phyloP scores from a whole-genome alignment of 148 eudicot species.

The Agrostemma githago region DNA sequence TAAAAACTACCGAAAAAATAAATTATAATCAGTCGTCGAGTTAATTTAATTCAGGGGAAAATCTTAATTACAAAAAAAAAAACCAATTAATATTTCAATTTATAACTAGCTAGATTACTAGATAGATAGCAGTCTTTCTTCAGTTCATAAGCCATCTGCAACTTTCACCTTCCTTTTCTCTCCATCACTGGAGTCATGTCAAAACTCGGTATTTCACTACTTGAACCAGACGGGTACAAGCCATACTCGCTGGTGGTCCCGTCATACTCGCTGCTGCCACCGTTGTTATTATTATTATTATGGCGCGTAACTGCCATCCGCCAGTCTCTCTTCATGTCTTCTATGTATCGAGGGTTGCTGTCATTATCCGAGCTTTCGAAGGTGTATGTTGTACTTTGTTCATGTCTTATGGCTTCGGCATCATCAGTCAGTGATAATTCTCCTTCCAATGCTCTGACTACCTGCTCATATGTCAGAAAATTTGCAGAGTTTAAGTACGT shows the following conservation, averaged over 20 bases:
- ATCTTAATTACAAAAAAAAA: too few species aligned
- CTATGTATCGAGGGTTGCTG: slow-evolving; percentile 54
- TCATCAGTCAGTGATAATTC: slow-evolving; percentile 77
- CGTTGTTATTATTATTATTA: slow-evolving; percentile 42
- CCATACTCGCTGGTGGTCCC: slow-evolving; percentile 88
- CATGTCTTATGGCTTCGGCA: slow-evolving; percentile 64
- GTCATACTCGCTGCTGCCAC: slow-evolving; percentile 71
- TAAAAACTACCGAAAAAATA: too few species aligned
- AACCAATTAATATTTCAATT: too few species aligned
- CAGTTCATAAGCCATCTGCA: slow-evolving; percentile 6
- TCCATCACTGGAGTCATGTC: slow-evolving; percentile 59
- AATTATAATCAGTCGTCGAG: too few species aligned
- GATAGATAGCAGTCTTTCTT: neutral
- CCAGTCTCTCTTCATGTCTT: slow-evolving; percentile 67
- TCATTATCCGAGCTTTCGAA: slow-evolving; percentile 79
- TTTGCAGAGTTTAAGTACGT: too few species aligned
- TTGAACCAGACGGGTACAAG: slow-evolving; percentile 73
- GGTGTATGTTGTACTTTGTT: slow-evolving; percentile 60
- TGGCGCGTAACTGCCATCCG: slow-evolving; percentile 45
- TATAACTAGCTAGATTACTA: neutral
- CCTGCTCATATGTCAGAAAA: slow-evolving; percentile 38
- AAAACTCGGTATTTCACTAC: slow-evolving; percentile 62
- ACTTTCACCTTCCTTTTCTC: slow-evolving; percentile 49
- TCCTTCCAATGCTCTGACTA: slow-evolving; percentile 90
- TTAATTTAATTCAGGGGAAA: too few species aligned